Percentiles rank a stretch among this genome's conserved stretches.
Evolutionary conservation across 805 yeast genomes (phyloP).

Genomic region (Lipomyces japonicus): DNA sequence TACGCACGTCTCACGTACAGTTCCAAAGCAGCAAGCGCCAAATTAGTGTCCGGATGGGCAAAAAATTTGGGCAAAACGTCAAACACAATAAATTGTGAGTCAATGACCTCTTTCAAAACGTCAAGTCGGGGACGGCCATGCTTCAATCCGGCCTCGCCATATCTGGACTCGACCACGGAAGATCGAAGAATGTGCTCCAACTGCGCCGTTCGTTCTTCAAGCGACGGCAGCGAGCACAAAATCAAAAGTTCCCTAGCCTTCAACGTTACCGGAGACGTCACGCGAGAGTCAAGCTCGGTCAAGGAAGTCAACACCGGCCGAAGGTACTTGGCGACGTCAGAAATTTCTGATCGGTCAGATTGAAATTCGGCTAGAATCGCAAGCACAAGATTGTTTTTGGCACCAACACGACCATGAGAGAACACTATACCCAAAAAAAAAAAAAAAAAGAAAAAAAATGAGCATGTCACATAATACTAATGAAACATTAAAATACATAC

Average conservation of each 20-base stretch:
- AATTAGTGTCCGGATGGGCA: conserved; percentile 76
- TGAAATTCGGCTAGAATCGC: conserved; percentile 82
- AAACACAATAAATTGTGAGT: conserved; percentile 91
- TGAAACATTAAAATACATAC: conserved; percentile 6
- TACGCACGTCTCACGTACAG: conserved; percentile 95
- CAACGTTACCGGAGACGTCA: conserved; percentile 87
- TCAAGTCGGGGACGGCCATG: conserved; percentile 80
- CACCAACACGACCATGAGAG: conserved; percentile 89
- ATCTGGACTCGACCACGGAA: conserved; percentile 82
- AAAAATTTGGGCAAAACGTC: conserved; percentile 93
- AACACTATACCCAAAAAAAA: conserved; percentile 45
- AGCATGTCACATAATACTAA: background rate
- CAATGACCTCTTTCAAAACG: conserved; percentile 84
- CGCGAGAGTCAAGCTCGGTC: conserved; percentile 84
- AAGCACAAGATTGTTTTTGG: conserved; percentile 83
- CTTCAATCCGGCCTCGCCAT: conserved; percentile 75
- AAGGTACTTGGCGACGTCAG: conserved; percentile 56
- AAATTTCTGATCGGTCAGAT: conserved; percentile 23
- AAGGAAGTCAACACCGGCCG: conserved; percentile 69
- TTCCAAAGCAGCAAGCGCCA: conserved; percentile 93
- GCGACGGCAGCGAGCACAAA: conserved; percentile 94
- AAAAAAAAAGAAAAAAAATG: background rate
- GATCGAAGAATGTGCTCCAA: conserved; percentile 91
- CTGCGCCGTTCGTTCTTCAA: conserved; percentile 94
- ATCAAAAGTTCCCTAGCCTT: conserved; percentile 95